Conservation (phyloP, 2,329 filamentous ascomycete genomes). For the Ceratocystiopsis brevicomis region DNA sequence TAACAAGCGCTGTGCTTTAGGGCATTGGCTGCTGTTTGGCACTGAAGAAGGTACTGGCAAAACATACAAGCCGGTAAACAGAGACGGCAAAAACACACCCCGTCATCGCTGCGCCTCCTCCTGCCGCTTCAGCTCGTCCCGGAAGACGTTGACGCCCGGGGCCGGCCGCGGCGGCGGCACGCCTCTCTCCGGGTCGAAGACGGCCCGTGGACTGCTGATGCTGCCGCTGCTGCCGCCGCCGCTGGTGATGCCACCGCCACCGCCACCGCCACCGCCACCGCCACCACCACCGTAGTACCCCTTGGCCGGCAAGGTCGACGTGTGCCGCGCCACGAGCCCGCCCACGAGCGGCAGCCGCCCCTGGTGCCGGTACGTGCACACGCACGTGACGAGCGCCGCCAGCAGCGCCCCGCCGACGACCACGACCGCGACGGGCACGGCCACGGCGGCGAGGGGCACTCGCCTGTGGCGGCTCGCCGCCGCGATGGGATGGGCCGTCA, state of each 20-base stretch:
- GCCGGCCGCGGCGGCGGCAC: too few species aligned
- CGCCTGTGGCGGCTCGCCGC: conserved; percentile 2
- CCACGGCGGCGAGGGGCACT: conserved; percentile 9
- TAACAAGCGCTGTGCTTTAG: too few species aligned
- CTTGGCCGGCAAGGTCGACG: conserved; percentile 7
- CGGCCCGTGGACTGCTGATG: too few species aligned
- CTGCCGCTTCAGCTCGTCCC: conserved; percentile 19
- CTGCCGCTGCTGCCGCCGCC: conserved; percentile 3
- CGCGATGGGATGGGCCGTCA: conserved; percentile 5
- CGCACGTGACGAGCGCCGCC: conserved; percentile 8
- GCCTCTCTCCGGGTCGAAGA: too few species aligned
- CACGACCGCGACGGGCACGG: conserved; percentile 13
- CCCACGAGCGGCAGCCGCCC: conserved; percentile 11
- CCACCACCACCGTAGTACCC: conserved; percentile 11
- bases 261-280: conserved; percentile 7
- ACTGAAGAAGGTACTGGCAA: too few species aligned
- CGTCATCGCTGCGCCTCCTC: conserved; percentile 7
- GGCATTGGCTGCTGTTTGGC: too few species aligned
- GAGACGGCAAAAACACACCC: background rate
- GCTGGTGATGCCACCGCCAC: conserved; percentile 1
- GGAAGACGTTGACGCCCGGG: conserved; percentile 14
- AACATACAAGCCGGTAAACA: too few species aligned
- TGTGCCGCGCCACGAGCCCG: conserved; percentile 2
- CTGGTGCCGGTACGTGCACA: conserved; percentile 12
- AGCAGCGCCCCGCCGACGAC: conserved; percentile 12